Conservation (phyloP, 768 basidiomycete species). For the Suillus subluteus region DNA sequence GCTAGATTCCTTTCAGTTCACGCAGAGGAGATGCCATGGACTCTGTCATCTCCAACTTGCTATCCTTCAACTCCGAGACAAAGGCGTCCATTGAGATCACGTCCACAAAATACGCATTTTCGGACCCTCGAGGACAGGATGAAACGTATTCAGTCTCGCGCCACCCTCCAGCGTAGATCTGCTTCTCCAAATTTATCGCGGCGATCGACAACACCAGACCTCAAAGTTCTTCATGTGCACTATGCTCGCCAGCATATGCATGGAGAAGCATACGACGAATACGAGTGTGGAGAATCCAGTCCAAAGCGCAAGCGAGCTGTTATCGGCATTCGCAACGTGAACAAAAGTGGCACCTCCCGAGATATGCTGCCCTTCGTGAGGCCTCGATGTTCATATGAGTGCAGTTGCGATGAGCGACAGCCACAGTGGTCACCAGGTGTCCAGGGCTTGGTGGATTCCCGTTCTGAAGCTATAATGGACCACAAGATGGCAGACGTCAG, state of each 20-base stretch:
- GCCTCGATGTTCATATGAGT: background rate
- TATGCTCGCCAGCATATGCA: background rate
- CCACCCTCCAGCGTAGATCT: background rate
- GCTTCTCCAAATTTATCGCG: background rate
- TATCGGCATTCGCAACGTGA: background rate
- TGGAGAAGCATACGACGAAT: background rate
- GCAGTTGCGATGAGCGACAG: background rate
- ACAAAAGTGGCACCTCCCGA: background rate
- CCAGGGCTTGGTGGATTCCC: background rate
- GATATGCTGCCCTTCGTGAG: constrained; percentile 3
- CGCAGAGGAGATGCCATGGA: background rate
- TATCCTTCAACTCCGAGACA: background rate
- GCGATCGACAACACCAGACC: background rate
- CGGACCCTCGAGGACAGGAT: constrained; percentile 3
- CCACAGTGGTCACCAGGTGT: background rate
- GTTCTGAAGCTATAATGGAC: background rate
- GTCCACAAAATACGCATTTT: background rate
- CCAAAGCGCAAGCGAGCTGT: constrained; percentile 4
- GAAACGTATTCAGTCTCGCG: background rate
- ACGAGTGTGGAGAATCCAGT: constrained; percentile 1
- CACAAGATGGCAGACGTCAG: background rate
- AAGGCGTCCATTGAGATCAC: background rate
- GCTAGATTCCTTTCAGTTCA: constrained; percentile 1
- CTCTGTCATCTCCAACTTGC: background rate
- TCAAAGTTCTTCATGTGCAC: background rate